phyloP scores from a whole-genome alignment of 2,329 filamentous ascomycete species.

The Alternaria consortialis region DNA sequence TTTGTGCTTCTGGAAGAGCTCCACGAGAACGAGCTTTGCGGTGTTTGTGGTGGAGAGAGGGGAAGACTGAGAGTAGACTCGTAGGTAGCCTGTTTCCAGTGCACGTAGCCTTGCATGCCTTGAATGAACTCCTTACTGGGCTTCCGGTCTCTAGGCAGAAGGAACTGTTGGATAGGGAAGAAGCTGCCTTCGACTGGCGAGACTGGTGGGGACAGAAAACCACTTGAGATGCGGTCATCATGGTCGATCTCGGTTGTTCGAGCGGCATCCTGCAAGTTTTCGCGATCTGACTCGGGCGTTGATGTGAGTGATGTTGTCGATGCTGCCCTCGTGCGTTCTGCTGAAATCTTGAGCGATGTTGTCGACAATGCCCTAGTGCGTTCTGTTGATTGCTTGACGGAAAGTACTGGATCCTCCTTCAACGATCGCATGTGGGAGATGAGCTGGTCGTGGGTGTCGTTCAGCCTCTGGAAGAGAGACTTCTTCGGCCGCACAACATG shows the following conservation, averaged over 20 bases:
- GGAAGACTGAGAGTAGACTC: slow-evolving; percentile 2
- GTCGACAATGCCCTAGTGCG: slow-evolving; percentile 13
- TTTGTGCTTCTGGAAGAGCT: slow-evolving; percentile 15
- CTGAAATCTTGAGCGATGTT: background rate
- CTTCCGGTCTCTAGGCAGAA: slow-evolving; percentile 13
- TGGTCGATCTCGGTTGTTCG: slow-evolving; percentile 8
- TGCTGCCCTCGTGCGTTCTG: slow-evolving; percentile 10
- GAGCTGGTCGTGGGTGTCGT: slow-evolving; percentile 19
- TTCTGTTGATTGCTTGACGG: background rate
- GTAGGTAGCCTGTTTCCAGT: slow-evolving; percentile 18
- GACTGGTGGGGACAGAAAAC: slow-evolving; percentile 8
- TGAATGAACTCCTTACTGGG: slow-evolving; percentile 10
- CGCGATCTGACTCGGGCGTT: slow-evolving; percentile 13
- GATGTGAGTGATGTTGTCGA: slow-evolving; percentile 14
- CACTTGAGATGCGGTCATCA: slow-evolving; percentile 4
- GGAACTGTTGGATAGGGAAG: slow-evolving; percentile 17
- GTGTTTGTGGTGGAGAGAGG: slow-evolving; percentile 14
- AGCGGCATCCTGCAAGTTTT: slow-evolving; percentile 8
- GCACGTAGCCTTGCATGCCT: slow-evolving; percentile 19
- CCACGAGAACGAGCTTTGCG: slow-evolving; percentile 6
- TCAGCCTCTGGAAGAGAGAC: slow-evolving; percentile 27
- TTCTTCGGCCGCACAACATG: slow-evolving; percentile 20
- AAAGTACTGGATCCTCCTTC: slow-evolving; percentile 6
- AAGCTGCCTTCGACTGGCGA: slow-evolving; percentile 14
- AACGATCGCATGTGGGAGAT: slow-evolving; percentile 22